Percentiles rank a stretch among this genome's conserved stretches.
Conservation (phyloP, 2,329 filamentous ascomycete species). For the Colletotrichum lentis region DNA sequence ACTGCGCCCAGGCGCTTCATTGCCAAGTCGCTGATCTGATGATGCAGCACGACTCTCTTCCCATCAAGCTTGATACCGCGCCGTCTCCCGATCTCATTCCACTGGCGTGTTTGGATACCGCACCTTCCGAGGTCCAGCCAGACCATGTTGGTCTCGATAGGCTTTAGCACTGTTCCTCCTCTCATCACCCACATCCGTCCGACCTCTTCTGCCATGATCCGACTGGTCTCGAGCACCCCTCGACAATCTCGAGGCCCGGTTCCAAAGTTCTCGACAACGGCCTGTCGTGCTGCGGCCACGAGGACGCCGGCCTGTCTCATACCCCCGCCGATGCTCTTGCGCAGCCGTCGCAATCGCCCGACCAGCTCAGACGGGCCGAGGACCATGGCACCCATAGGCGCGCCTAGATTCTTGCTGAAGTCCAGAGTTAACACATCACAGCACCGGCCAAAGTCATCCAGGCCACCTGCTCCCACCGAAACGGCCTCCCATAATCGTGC, state of each 20-base stretch:
- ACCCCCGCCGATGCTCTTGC: constrained; percentile 83
- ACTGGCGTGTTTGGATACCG: background rate
- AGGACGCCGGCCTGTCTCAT: constrained; percentile 79
- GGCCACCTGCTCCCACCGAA: constrained; percentile 52
- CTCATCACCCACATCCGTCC: constrained; percentile 70
- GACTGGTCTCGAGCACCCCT: constrained; percentile 59
- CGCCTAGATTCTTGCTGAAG: constrained; percentile 63
- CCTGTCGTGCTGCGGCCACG: constrained; percentile 77
- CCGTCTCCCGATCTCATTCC: constrained; percentile 17
- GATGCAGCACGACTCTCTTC: constrained; percentile 30
- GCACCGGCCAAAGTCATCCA: constrained; percentile 53
- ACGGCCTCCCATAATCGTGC: constrained; percentile 62
- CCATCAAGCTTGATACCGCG: constrained; percentile 26
- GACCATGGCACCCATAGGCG: constrained; percentile 60
- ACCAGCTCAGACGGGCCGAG: constrained; percentile 61
- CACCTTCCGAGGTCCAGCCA: constrained; percentile 60
- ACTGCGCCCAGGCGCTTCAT: constrained; percentile 17
- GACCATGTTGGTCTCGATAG: constrained; percentile 80
- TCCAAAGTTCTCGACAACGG: constrained; percentile 81
- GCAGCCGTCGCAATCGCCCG: constrained; percentile 75
- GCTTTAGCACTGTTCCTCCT: constrained; percentile 70
- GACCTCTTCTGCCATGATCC: constrained; percentile 63
- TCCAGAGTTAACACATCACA: constrained; percentile 68
- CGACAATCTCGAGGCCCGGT: constrained; percentile 45
- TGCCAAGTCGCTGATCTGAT: constrained; percentile 26